Base-by-base conservation (phyloP, 371 early-diverging fungal species). In the Mortierella sp. region DNA sequence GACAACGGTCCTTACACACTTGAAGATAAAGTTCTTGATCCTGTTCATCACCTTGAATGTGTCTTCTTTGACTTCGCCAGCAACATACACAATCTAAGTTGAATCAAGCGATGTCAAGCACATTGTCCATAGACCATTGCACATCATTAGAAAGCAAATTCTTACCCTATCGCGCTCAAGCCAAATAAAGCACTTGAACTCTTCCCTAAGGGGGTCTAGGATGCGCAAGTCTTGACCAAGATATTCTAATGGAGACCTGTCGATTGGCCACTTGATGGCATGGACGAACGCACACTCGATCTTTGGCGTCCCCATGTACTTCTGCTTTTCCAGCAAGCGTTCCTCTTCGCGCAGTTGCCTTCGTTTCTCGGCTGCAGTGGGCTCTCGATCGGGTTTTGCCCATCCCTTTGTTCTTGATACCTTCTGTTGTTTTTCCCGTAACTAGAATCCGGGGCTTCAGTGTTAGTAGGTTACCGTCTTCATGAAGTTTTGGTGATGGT, bases 381-480 rank as follows among this genome's bases (percentile, higher is more conserved):
- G 40, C 21, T 74, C 74, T 4, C 68, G 54, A 10, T 74, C 64
- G 16, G 74, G 74, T 22, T 57, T 59, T n/a, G 74, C 74, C 74
- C 74, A 74, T 17, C 74, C 74, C 19, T 37, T 67, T 1, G 60
- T 41, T 31, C 46, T 54, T 4, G 40, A 59, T 10, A 52, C 47
- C 52, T 57, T 74, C 52, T 60, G 52, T 34, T 25, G 49, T n/a
- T n/a, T 28, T 17, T 60, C 52, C 3, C n/a, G 29, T 19, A 13
- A 4, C 25, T 28, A 22, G 12, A 29, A 34, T 7, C 34, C 4
- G 10, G 10, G 10, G 34, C n/a, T n/a, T n/a, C n/a, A n/a, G n/a
- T n/a, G n/a, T n/a, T n/a, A n/a, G n/a, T n/a, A n/a, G n/a, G n/a
- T n/a, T n/a, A n/a, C n/a, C n/a, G n/a, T n/a, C 4, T 34, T 34